Conservation (phyloP, 495 filamentous ascomycete species). For the Penicillium roqueforti region DNA sequence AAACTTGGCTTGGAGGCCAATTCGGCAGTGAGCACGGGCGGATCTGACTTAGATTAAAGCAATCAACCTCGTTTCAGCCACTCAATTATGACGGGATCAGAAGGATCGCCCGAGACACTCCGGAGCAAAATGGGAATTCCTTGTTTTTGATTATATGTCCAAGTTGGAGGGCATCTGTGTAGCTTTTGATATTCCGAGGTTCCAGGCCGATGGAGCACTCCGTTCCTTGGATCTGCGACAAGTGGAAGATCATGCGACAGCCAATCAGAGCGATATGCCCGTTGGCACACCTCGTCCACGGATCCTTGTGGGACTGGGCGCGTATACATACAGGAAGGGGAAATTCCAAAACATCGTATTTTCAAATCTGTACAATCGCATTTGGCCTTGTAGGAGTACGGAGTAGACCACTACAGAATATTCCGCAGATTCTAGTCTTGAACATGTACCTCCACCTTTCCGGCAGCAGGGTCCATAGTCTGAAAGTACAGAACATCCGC, state of each 20-base stretch:
- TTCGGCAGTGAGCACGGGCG: slow-evolving; percentile 8
- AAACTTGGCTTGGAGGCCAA: slow-evolving; percentile 27
- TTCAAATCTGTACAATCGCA: not conserved
- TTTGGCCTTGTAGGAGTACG: not conserved
- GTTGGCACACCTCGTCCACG: not conserved
- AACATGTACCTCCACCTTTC: not conserved
- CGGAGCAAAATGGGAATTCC: not conserved
- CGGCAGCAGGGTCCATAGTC: not conserved
- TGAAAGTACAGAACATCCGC: not conserved
- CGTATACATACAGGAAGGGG: not conserved
- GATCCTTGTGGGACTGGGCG: not conserved
- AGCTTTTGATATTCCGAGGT: too few species aligned
- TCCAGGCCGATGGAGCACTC: too few species aligned
- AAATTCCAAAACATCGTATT: not conserved
- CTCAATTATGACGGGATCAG: not conserved
- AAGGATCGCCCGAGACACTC: not conserved
- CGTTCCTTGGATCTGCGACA: too few species aligned
- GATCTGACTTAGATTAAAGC: slow-evolving; percentile 19
- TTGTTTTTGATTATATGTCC: too few species aligned
- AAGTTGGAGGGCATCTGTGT: too few species aligned
- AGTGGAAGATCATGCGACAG: not conserved
- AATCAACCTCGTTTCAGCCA: slow-evolving; percentile 16
- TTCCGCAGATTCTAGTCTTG: not conserved
- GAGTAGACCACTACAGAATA: not conserved
- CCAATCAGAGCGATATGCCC: not conserved